phyloP scores from a whole-genome alignment of 306 rosid species.

The Vicia faba region DNA sequence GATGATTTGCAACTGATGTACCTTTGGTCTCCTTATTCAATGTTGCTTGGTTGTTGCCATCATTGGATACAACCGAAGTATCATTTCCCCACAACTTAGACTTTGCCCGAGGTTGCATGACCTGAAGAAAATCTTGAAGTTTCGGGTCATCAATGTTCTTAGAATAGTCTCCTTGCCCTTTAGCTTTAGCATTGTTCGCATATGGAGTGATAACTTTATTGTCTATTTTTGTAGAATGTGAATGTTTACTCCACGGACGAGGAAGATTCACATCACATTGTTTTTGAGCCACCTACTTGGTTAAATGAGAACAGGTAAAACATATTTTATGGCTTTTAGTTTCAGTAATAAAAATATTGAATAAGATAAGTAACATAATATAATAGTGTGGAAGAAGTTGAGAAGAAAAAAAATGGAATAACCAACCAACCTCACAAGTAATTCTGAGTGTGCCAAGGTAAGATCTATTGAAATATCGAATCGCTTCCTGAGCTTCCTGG shows the following conservation, averaged over 20 bases:
- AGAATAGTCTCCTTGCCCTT: conserved; percentile 36
- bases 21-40: conserved; percentile 41
- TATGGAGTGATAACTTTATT: conserved; percentile 38
- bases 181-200: conserved; percentile 39
- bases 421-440: conserved; percentile 68
- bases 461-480: conserved; percentile 63
- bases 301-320: neutral
- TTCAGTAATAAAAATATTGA: neutral
- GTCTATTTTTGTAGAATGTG: conserved; percentile 56
- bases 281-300: conserved; percentile 62
- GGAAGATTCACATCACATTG: conserved; percentile 81
- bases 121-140: conserved; percentile 81
- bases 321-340: neutral
- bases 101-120: conserved; percentile 76
- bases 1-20: conserved; percentile 30
- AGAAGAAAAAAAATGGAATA: conserved; percentile 12
- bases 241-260: conserved; percentile 81
- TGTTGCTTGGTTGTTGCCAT: conserved; percentile 36
- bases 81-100: conserved; percentile 91
- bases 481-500: conserved; percentile 70
- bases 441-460: conserved; percentile 61
- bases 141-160: conserved; percentile 53
- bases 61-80: conserved; percentile 41
- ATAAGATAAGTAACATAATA: neutral
- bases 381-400: neutral